Evolutionary conservation across 257 asterid genomes (phyloP).

Genomic region (Solanum dulcamara): DNA sequence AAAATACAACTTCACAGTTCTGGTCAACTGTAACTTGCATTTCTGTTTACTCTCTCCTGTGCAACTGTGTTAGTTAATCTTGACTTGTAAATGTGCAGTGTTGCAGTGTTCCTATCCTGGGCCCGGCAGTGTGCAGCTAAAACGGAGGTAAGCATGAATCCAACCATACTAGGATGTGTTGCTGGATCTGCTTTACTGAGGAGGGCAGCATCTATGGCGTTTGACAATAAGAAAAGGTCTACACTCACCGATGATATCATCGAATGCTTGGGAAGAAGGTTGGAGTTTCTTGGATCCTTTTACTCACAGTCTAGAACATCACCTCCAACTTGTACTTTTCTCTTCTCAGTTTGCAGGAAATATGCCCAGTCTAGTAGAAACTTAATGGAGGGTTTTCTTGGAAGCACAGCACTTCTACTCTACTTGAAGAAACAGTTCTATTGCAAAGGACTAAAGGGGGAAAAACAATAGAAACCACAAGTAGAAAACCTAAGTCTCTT

Average conservation of each 20-base stretch:
- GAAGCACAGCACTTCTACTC: neutral
- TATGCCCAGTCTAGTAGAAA: slow-evolving; percentile 34
- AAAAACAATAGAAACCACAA: neutral
- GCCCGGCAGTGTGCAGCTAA: slow-evolving; percentile 42
- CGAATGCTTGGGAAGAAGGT: slow-evolving; percentile 78
- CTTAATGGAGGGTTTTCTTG: neutral
- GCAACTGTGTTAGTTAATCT: neutral
- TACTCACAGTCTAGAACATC: neutral
- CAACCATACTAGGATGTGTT: slow-evolving; percentile 58
- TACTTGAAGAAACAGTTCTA: neutral
- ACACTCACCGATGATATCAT: slow-evolving; percentile 82
- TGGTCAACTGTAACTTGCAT: neutral
- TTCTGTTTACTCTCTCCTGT: neutral
- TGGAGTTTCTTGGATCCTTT: neutral
- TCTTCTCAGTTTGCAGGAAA: slow-evolving; percentile 64
- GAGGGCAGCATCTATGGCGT: slow-evolving; percentile 75
- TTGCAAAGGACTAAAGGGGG: neutral
- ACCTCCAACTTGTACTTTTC: neutral
- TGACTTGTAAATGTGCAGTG: slow-evolving; percentile 20
- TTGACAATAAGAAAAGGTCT: slow-evolving; percentile 60
- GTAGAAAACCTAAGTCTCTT: neutral
- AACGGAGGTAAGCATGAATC: slow-evolving; percentile 26
- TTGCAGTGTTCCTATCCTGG: slow-evolving; percentile 81
- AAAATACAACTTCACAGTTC: neutral
- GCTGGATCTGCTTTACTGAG: slow-evolving; percentile 76